Evolutionary conservation across 805 yeast species (phyloP).

Genomic region (Ogataea minuta): DNA sequence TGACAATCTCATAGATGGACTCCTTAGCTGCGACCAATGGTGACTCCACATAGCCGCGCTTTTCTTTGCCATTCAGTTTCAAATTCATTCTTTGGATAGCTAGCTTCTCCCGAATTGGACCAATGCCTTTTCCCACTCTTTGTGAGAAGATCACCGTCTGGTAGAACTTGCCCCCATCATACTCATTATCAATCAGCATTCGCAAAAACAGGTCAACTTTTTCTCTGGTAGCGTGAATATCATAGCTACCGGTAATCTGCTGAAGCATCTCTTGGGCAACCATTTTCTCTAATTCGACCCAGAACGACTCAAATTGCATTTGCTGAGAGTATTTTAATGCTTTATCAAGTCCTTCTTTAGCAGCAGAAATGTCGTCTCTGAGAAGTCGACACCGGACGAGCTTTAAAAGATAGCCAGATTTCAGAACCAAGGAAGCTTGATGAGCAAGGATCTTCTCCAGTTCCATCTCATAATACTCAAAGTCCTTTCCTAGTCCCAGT

Average conservation of each 20-base stretch:
- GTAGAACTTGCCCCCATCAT: slow-evolving; percentile 10
- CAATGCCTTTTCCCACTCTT: not conserved
- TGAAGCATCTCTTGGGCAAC: slow-evolving; percentile 5
- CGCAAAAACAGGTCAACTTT: slow-evolving; percentile 4
- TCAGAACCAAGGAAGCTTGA: slow-evolving; percentile 29
- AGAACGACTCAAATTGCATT: slow-evolving; percentile 10
- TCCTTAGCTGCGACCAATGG: not conserved
- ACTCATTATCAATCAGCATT: slow-evolving; percentile 1
- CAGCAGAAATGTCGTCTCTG: slow-evolving; percentile 8
- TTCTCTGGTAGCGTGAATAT: not conserved
- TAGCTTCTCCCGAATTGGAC: not conserved
- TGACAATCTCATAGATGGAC: not conserved
- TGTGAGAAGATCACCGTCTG: slow-evolving; percentile 1
- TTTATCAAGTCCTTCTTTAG: slow-evolving; percentile 3
- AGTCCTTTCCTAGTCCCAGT: slow-evolving; percentile 58
- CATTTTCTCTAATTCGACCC: slow-evolving; percentile 5
- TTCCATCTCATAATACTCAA: slow-evolving; percentile 54
- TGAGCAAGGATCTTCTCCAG: slow-evolving; percentile 38
- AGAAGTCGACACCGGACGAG: slow-evolving; percentile 27
- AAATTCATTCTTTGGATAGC: slow-evolving; percentile 7
- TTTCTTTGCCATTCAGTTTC: slow-evolving; percentile 8
- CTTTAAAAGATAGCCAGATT: slow-evolving; percentile 19
- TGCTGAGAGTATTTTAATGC: slow-evolving; percentile 1
- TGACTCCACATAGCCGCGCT: not conserved
- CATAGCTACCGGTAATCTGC: slow-evolving; percentile 10